phyloP scores from a whole-genome alignment of 139 green algal species.

The Choricystis sp. region DNA sequence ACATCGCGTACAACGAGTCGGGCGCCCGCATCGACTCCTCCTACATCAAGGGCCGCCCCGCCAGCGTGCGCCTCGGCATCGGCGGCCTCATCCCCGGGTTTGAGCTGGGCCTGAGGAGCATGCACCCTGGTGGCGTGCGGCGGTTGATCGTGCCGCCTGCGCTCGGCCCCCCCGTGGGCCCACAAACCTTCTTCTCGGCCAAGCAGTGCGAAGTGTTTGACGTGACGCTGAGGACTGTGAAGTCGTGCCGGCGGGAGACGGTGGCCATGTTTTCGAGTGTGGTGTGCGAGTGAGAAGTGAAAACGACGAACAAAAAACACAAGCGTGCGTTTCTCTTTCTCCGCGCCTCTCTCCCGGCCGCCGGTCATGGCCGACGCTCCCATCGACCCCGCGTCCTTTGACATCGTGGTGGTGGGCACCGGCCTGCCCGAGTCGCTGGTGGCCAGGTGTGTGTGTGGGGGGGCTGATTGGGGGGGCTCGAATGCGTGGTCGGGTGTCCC shows the following conservation, averaged over 20 bases:
- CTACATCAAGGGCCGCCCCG: constrained; percentile 63
- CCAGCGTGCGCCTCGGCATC: constrained; percentile 72
- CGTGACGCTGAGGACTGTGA: constrained; percentile 65
- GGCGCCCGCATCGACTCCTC: constrained; percentile 74
- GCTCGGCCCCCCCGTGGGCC: constrained; percentile 88
- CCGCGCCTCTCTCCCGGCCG: not conserved
- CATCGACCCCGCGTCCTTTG: constrained; percentile 33
- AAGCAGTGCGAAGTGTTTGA: constrained; percentile 99
- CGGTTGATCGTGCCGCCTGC: constrained; percentile 85
- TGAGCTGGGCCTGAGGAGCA: constrained; percentile 78
- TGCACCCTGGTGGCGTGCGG: constrained; percentile 68
- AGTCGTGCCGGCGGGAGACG: constrained; percentile 47
- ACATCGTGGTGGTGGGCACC: constrained; percentile 39
- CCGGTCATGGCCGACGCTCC: not conserved
- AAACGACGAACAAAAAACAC: not conserved
- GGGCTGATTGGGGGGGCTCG: not conserved
- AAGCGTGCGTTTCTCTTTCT: not conserved
- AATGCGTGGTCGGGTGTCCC: not conserved
- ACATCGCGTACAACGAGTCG: constrained; percentile 94
- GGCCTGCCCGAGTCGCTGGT: constrained; percentile 40
- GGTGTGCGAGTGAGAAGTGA: constrained; percentile 46
- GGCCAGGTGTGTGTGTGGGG: constrained; percentile 23
- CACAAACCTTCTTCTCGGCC: constrained; percentile 93
- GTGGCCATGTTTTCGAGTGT: constrained; percentile 69
- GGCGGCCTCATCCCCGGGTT: constrained; percentile 93